Evolutionary conservation across 305 asterid species (phyloP), one percentile per base, ranked within the genome.

Genomic region (Solanum hybrid): DNA sequence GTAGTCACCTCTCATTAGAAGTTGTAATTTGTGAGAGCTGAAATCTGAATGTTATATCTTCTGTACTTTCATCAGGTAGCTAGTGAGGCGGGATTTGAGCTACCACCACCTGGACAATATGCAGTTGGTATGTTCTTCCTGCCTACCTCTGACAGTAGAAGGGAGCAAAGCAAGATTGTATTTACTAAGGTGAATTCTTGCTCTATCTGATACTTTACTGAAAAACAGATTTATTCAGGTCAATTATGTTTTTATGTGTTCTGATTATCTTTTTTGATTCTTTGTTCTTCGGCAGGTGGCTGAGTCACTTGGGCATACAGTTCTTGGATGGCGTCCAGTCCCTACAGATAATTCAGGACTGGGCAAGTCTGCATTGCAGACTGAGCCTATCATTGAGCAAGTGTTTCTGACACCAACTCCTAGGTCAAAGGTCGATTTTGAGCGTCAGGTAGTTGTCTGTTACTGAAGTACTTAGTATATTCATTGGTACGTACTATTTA

Each of bases 101-200:
- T 97, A 72, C 99, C 99, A 27, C 96, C 99, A 61, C 95, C 95
- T 10, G 99, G 98, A 27, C 95, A 96, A 88, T 98, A 97, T 92
- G 99, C 99, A 29, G 98, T 98, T 83, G 99, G 99, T 92, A 96
- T 98, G 99, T 96, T 98, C 90, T 98, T 98, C 96, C 93, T 98
- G 95, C 99, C 99, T 88, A 95, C 96, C 70, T 96, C 98, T 22
- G 99, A 95, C 72, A 93, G 95, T 91, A 91, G 99, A 91, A 94
- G 99, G 93, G 99, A 98, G 78, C 97, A 96, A 87, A 97, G 99
- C 92, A 98, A 97, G 93, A 93, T 93, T 92, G 97, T 98, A 61
- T 98, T 98, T 91, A 90, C 95, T 20, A 98, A 96, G 99, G 99
- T 97, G 91, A 81, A 75, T 81, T 86, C 68, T 31, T 20, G 27